Evolutionary conservation across 768 basidiomycete genomes (phyloP).

Genomic region (Macrolepiota albuminosa): DNA sequence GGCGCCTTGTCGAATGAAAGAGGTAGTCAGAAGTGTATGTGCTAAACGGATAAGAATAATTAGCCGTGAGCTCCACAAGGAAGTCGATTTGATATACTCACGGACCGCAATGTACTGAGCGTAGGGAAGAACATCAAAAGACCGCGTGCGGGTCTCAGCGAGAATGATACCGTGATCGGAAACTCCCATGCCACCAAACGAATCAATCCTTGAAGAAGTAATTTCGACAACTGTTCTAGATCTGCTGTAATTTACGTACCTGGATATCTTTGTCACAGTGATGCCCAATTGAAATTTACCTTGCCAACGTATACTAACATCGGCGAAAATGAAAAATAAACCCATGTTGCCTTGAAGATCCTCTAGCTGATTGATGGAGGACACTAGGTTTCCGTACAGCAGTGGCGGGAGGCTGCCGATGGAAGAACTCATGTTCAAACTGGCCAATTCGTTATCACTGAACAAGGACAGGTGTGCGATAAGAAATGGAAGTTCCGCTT

Average conservation of each 20-base stretch:
- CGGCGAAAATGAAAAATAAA: conserved; percentile 88
- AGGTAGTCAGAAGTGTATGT: conserved; percentile 44
- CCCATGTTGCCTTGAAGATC: conserved; percentile 78
- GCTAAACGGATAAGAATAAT: conserved; percentile 26
- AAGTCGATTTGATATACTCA: conserved; percentile 35
- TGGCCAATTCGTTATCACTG: conserved; percentile 58
- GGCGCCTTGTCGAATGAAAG: conserved; percentile 51
- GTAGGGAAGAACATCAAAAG: conserved; percentile 77
- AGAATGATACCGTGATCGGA: conserved; percentile 61
- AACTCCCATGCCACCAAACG: conserved; percentile 43
- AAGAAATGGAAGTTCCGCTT: conserved; percentile 83
- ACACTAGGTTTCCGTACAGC: conserved; percentile 83
- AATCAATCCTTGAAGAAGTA: conserved; percentile 32
- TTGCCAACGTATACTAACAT: conserved; percentile 78
- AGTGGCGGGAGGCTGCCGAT: conserved; percentile 52
- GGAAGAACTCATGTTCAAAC: conserved; percentile 61
- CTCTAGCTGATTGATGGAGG: conserved; percentile 73
- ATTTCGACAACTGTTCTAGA: conserved; percentile 22
- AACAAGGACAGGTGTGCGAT: conserved; percentile 78
- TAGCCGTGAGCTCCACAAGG: conserved; percentile 8
- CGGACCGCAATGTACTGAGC: conserved; percentile 75
- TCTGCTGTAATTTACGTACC: conserved; percentile 41
- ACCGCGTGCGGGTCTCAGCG: conserved; percentile 63
- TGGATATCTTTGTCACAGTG: conserved; percentile 67
- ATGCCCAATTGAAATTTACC: conserved; percentile 76